Evolutionary conservation across 2,329 filamentous ascomycete species (phyloP).

Genomic region (Venturia effusa): DNA sequence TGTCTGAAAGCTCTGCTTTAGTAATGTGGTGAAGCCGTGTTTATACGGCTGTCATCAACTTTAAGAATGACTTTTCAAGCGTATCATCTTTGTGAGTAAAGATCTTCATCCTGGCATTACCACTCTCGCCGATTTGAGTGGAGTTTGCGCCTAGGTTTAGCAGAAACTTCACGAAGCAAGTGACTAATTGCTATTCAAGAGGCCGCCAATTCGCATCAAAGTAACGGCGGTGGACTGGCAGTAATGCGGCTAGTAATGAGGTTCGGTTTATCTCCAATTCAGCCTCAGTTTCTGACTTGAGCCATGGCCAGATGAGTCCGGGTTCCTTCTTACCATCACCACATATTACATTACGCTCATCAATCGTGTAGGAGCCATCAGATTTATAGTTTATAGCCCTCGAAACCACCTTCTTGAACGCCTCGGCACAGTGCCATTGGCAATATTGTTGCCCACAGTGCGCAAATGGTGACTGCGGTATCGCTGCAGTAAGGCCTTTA

Average conservation of each 20-base stretch:
- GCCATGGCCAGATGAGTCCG: not conserved
- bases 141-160: too few species aligned
- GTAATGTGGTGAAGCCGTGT: not conserved
- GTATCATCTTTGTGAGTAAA: too few species aligned
- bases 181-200: not conserved
- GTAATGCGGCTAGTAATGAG: not conserved
- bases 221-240: not conserved
- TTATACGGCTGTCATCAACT: not conserved
- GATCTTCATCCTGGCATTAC: too few species aligned
- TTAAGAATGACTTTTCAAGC: not conserved
- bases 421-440: not conserved
- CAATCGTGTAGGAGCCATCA: too few species aligned
- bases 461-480: not conserved
- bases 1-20: not conserved
- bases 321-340: not conserved
- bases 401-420: not conserved
- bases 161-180: not conserved
- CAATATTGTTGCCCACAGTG: not conserved
- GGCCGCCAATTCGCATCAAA: not conserved
- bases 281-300: not conserved
- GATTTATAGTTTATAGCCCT: too few species aligned
- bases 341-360: not conserved
- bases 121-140: too few species aligned
- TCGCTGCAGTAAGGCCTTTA: too few species aligned
- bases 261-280: not conserved